phyloP scores from a whole-genome alignment of 345 rosid species.

The Eucalyptus cloeziana region DNA sequence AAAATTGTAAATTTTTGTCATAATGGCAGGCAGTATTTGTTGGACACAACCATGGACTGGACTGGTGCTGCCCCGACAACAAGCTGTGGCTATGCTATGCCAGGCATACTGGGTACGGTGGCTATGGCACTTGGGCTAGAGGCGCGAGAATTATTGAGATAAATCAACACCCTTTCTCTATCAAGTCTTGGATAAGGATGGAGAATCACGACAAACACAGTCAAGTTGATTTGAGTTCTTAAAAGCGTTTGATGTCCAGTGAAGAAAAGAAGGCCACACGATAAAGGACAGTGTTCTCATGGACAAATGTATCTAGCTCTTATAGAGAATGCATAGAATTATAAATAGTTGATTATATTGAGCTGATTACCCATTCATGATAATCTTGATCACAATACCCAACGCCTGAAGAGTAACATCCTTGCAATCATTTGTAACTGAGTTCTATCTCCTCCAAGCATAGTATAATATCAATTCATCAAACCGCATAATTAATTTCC shows the following conservation, averaged over 20 bases:
- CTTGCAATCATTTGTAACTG: background rate
- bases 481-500: background rate
- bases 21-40: constrained; percentile 68
- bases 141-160: constrained; percentile 81
- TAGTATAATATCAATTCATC: background rate
- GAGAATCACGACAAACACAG: constrained; percentile 61
- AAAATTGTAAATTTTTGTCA: background rate
- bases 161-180: constrained; percentile 36
- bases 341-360: background rate
- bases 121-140: constrained; percentile 78
- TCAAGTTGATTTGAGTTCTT: constrained; percentile 33
- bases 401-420: background rate
- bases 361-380: background rate
- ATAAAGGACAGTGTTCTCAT: background rate
- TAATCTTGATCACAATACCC: background rate
- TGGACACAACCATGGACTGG: constrained; percentile 93
- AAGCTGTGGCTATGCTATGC: constrained; percentile 93
- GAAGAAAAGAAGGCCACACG: background rate
- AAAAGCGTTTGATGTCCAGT: background rate
- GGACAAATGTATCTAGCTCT: background rate
- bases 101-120: constrained; percentile 80
- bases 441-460: background rate
- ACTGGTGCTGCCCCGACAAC: constrained; percentile 84
- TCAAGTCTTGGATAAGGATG: constrained; percentile 90
- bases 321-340: background rate